Evolutionary conservation across 306 rosid genomes (phyloP).

Genomic region (Carpinus viminea): DNA sequence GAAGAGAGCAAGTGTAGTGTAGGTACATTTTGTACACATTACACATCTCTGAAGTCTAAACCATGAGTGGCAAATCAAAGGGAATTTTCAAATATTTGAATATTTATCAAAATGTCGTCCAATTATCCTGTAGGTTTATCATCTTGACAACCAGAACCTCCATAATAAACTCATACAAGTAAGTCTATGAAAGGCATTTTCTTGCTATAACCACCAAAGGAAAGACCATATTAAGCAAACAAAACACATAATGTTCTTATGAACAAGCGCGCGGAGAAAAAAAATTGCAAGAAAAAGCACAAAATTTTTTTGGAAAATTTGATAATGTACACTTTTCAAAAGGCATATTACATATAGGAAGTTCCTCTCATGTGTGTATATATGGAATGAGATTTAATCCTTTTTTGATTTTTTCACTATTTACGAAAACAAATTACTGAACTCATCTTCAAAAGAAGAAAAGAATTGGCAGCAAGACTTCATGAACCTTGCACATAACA

Average conservation of each 20-base stretch:
- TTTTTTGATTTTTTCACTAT: conserved; percentile 47
- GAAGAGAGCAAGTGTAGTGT: background rate
- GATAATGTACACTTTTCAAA: conserved; percentile 76
- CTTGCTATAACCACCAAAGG: background rate
- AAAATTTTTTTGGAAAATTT: conserved; percentile 65
- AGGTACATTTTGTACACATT: too few species aligned
- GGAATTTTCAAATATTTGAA: too few species aligned
- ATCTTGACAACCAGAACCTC: too few species aligned
- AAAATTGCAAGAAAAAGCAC: conserved; percentile 34
- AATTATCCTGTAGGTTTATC: too few species aligned
- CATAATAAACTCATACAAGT: too few species aligned
- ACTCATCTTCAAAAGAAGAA: conserved; percentile 50
- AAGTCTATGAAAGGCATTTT: too few species aligned
- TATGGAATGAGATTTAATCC: conserved; percentile 38
- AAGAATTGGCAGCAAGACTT: conserved; percentile 44
- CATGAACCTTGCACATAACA: conserved; percentile 37
- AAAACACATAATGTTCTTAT: background rate
- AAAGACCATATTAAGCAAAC: background rate
- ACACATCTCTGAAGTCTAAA: too few species aligned
- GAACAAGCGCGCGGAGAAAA: background rate
- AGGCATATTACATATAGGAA: conserved; percentile 32
- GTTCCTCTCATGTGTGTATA: conserved; percentile 52
- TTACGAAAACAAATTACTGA: conserved; percentile 53
- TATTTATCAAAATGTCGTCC: too few species aligned
- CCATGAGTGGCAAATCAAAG: too few species aligned